Percentiles rank a stretch among this genome's conserved stretches.
Conservation (phyloP, 352 stramenopile genomes). For the Phytophthora sansomeana region DNA sequence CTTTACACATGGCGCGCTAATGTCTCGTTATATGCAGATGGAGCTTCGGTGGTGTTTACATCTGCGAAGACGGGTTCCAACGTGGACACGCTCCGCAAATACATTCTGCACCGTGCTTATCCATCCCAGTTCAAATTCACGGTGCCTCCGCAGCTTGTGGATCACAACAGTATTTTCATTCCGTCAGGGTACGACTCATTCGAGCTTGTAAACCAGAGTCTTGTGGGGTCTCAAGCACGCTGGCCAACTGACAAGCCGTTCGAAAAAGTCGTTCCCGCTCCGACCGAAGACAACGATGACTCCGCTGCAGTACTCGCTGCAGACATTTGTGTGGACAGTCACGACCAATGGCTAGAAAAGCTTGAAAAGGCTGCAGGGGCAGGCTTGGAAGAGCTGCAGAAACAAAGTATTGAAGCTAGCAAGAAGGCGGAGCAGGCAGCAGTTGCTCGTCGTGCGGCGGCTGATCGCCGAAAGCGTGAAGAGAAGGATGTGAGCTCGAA, state of each 20-base stretch:
- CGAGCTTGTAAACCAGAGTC: slow-evolving; percentile 74
- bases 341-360: slow-evolving; percentile 85
- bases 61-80: slow-evolving; percentile 83
- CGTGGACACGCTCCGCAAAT: slow-evolving; percentile 75
- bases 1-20: slow-evolving; percentile 10
- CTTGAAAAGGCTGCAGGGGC: slow-evolving; percentile 82
- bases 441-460: slow-evolving; percentile 66
- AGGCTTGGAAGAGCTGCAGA: slow-evolving; percentile 82
- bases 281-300: slow-evolving; percentile 51
- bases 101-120: slow-evolving; percentile 78
- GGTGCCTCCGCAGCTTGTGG: slow-evolving; percentile 74
- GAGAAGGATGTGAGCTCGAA: slow-evolving; percentile 89
- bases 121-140: slow-evolving; percentile 78
- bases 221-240: slow-evolving; percentile 76
- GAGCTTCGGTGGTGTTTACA: slow-evolving; percentile 81
- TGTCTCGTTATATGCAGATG: slow-evolving; percentile 49
- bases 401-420: slow-evolving; percentile 86
- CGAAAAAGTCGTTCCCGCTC: slow-evolving; percentile 79
- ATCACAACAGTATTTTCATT: slow-evolving; percentile 76
- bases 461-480: slow-evolving; percentile 79
- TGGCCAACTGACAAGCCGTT: slow-evolving; percentile 84
- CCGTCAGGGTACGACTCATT: slow-evolving; percentile 85
- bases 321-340: slow-evolving; percentile 70
- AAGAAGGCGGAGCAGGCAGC: slow-evolving; percentile 80
- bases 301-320: slow-evolving; percentile 35